phyloP scores from a whole-genome alignment of 768 basidiomycete genomes.

The Ephemerocybe angulata region DNA sequence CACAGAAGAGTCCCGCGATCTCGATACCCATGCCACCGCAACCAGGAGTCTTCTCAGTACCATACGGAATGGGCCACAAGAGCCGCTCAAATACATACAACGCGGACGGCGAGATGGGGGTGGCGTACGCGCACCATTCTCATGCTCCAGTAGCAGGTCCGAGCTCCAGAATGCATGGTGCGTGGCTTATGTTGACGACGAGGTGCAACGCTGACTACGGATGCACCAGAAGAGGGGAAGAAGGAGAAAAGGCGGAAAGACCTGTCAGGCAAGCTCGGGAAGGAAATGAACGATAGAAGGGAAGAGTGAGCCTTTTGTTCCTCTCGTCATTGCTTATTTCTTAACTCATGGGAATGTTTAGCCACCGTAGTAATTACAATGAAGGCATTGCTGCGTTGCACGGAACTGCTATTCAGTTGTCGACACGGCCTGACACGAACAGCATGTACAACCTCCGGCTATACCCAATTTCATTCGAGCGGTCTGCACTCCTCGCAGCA shows the following conservation, averaged over 20 bases:
- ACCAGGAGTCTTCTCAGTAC: constrained; percentile 62
- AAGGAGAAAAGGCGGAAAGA: constrained; percentile 70
- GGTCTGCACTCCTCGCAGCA: constrained; percentile 69
- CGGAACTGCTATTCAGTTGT: constrained; percentile 54
- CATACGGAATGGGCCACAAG: constrained; percentile 41
- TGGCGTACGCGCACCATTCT: constrained; percentile 34
- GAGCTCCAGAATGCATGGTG: constrained; percentile 40
- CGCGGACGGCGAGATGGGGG: constrained; percentile 28
- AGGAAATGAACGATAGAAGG: constrained; percentile 69
- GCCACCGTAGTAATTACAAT: constrained; percentile 55
- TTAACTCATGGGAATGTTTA: constrained; percentile 10
- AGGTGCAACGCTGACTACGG: background rate
- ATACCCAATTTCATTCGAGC: constrained; percentile 71
- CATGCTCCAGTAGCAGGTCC: constrained; percentile 40
- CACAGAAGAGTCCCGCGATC: background rate
- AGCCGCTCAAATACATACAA: constrained; percentile 14
- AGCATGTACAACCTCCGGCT: constrained; percentile 67
- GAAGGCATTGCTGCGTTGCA: constrained; percentile 64
- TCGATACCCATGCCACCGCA: constrained; percentile 55
- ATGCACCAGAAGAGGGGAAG: constrained; percentile 38
- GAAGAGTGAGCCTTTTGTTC: constrained; percentile 54
- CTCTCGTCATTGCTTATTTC: background rate
- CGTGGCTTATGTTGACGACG: constrained; percentile 9
- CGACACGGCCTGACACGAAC: constrained; percentile 63
- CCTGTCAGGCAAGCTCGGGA: constrained; percentile 63